A percentile compares a stretch with the other conserved stretches of the same genome.
Evolutionary conservation across 139 green algal species (phyloP).

Genomic region (Tetradesmus lagerheimii): DNA sequence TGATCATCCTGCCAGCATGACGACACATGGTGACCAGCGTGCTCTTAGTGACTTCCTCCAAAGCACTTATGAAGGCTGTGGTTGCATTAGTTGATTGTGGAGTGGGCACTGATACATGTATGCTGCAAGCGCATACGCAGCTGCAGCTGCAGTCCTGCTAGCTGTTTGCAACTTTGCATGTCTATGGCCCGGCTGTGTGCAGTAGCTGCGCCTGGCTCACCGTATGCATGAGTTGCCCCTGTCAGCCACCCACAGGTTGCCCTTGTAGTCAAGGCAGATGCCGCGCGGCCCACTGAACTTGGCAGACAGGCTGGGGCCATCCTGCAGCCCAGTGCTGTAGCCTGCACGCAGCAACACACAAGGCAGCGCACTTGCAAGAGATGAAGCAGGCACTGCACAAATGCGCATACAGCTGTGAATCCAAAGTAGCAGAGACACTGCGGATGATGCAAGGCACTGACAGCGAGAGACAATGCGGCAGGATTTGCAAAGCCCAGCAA

Average conservation of each 20-base stretch:
- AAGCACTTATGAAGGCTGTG: too few relatives aligned
- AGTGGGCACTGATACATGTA: background rate
- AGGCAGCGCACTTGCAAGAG: background rate
- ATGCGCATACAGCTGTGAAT: background rate
- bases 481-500: background rate
- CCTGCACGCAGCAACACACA: constrained; percentile 9
- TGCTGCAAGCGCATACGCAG: background rate
- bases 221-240: background rate
- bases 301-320: constrained; percentile 28
- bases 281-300: constrained; percentile 39
- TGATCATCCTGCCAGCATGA: background rate
- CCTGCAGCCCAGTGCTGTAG: constrained; percentile 34
- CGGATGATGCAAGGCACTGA: too few relatives aligned
- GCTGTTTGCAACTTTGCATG: background rate
- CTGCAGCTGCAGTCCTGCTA: background rate
- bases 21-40: background rate
- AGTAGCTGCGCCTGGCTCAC: background rate
- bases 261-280: constrained; percentile 32
- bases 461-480: background rate
- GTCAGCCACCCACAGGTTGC: constrained; percentile 46
- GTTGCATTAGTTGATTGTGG: too few relatives aligned
- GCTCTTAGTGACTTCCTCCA: too few relatives aligned
- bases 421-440: background rate
- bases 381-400: background rate
- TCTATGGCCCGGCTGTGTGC: background rate